Evolutionary conservation across 2,329 filamentous ascomycete species (phyloP).

Genomic region (Penicillium sp.): DNA sequence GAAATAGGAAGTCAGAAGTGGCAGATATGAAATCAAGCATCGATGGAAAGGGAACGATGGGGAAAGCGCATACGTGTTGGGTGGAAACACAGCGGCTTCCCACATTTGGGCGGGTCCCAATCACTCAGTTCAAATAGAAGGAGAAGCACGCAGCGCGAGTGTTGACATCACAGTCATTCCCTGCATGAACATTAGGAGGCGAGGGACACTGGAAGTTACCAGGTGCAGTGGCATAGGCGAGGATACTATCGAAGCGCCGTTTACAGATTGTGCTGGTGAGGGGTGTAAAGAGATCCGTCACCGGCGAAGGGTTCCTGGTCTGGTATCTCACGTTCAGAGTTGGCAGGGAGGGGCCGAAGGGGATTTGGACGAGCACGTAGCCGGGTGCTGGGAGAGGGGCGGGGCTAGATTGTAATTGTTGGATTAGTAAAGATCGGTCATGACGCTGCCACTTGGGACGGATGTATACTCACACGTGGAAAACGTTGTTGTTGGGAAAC

Average conservation of each 20-base stretch:
- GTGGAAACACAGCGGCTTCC: neutral
- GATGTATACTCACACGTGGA: neutral
- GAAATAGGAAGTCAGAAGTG: neutral
- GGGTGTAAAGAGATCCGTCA: neutral
- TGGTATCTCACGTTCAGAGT: neutral
- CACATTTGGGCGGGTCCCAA: no score
- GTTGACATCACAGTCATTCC: neutral
- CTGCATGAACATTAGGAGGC: neutral
- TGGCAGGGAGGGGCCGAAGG: neutral
- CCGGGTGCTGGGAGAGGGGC: neutral
- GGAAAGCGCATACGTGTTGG: no score
- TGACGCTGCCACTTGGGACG: no score
- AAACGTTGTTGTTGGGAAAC: neutral
- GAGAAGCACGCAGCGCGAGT: neutral
- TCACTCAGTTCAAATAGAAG: neutral
- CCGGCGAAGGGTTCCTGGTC: neutral
- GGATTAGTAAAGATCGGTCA: neutral
- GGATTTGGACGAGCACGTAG: neutral
- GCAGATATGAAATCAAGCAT: neutral
- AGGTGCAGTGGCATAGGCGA: neutral
- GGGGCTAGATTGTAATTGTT: neutral
- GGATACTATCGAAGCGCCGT: neutral
- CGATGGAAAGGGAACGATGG: neutral
- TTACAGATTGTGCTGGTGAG: neutral
- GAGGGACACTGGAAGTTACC: neutral